A percentile compares a stretch with the other conserved stretches of the same genome.
Conservation (phyloP, 768 basidiomycete genomes). For the Rhodotorula sphaerocarpa region DNA sequence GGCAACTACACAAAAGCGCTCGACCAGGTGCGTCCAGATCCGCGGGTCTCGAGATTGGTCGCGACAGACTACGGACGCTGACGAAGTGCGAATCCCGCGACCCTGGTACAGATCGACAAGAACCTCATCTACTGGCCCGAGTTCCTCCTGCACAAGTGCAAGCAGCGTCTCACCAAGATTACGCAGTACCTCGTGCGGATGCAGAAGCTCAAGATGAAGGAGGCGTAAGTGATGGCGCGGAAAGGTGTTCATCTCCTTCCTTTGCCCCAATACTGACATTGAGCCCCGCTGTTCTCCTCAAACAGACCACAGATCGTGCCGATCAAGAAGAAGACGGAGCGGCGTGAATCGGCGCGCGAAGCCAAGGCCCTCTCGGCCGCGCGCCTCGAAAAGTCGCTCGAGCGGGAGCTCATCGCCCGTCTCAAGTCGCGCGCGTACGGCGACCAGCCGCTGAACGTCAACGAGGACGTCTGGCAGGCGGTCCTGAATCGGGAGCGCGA, state of each 20-base stretch:
- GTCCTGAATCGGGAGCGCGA: constrained; percentile 70
- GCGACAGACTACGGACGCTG: neutral
- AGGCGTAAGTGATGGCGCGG: constrained; percentile 37
- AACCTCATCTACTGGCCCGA: constrained; percentile 98
- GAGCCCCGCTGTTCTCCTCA: neutral
- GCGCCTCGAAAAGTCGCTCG: constrained; percentile 85
- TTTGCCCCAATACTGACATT: too few relatives aligned
- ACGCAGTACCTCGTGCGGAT: constrained; percentile 99
- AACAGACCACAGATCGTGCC: constrained; percentile 84
- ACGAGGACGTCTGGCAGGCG: constrained; percentile 90
- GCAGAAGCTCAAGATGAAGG: constrained; percentile 56
- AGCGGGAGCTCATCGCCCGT: constrained; percentile 90
- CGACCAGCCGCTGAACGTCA: constrained; percentile 93
- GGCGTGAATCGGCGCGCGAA: constrained; percentile 83
- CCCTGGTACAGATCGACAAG: constrained; percentile 65
- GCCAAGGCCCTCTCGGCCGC: constrained; percentile 93
- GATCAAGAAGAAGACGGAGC: constrained; percentile 93
- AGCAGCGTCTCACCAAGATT: constrained; percentile 96
- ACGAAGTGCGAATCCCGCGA: neutral
- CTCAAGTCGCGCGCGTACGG: constrained; percentile 95
- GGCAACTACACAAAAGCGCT: constrained; percentile 92
- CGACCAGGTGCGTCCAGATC: constrained; percentile 63
- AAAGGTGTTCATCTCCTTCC: too few relatives aligned
- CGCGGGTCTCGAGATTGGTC: neutral
- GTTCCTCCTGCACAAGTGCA: constrained; percentile 96